These are phyloP conservation scores for Lycium barbarum DNA, from an alignment of 257 asterid genomes.

Conservation along the genomic window DNA sequence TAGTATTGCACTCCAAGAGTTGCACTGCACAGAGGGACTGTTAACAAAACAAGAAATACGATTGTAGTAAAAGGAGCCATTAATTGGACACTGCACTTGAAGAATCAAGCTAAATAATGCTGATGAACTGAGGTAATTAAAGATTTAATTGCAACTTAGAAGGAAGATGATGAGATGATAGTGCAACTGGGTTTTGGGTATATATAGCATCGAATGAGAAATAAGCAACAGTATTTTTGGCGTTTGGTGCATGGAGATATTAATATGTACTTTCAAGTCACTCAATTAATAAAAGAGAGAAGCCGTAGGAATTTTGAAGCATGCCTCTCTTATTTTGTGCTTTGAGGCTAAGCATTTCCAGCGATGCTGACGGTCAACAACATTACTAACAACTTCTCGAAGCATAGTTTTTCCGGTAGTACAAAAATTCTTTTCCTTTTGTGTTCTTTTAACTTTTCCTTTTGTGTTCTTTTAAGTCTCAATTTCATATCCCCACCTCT, in stretches of 20 bases:
- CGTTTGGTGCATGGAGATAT: slow-evolving; percentile 42
- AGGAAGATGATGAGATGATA: slow-evolving; percentile 32
- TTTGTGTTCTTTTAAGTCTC: not conserved
- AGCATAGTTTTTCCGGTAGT: not conserved
- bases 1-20: slow-evolving; percentile 63
- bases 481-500: not conserved
- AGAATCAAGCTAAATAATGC: not conserved
- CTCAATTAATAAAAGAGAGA: slow-evolving; percentile 33
- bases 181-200: slow-evolving; percentile 35
- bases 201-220: slow-evolving; percentile 41
- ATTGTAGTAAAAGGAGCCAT: slow-evolving; percentile 34
- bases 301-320: slow-evolving; percentile 30
- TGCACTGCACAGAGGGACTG: slow-evolving; percentile 46
- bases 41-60: slow-evolving; percentile 40
- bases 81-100: no score
- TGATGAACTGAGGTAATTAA: not conserved
- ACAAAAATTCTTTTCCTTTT: not conserved
- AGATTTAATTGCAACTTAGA: not conserved
- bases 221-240: slow-evolving; percentile 25
- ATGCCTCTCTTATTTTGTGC: slow-evolving; percentile 46
- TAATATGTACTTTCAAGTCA: slow-evolving; percentile 58
- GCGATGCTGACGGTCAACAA: slow-evolving; percentile 25
- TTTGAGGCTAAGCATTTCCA: slow-evolving; percentile 66
- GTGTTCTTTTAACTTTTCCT: no score
- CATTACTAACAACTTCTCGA: slow-evolving; percentile 2